Evolutionary conservation across 192 early-diverging fungal species (phyloP).

Genomic region (Martensiomyces pterosporus): DNA sequence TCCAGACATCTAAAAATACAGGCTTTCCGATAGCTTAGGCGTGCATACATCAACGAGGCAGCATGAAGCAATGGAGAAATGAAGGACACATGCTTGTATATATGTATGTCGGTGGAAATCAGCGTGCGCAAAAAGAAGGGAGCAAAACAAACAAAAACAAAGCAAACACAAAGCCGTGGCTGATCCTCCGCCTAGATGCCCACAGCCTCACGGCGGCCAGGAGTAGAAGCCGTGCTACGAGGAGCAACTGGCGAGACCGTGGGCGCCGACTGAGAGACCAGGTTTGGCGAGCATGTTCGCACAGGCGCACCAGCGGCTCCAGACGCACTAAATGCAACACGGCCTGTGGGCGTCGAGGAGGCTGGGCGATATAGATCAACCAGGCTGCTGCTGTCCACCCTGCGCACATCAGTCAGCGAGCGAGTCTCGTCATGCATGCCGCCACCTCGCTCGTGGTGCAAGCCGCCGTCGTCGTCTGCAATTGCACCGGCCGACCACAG

Average conservation of each 20-base stretch:
- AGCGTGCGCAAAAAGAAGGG: neutral
- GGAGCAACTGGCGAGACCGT: conserved; percentile 35
- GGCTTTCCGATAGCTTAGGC: too few species aligned
- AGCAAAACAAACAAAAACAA: neutral
- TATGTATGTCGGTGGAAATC: too few species aligned
- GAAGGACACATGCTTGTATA: too few species aligned
- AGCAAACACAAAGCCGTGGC: neutral
- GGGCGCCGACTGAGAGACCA: conserved; percentile 5
- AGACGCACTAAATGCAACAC: neutral
- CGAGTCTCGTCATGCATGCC: conserved; percentile 28
- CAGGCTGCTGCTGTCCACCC: conserved; percentile 4
- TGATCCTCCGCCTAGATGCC: conserved; percentile 10
- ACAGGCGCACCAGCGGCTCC: neutral
- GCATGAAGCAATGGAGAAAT: too few species aligned
- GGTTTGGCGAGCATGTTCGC: conserved; percentile 24
- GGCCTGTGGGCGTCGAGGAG: conserved; percentile 37
- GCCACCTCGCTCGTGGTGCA: too few species aligned
- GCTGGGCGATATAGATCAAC: conserved; percentile 35
- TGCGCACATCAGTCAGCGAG: conserved; percentile 32
- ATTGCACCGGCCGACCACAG: conserved; percentile 20
- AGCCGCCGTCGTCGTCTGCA: conserved; percentile 11
- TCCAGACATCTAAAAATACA: too few species aligned
- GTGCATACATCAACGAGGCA: too few species aligned
- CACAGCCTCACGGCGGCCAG: conserved; percentile 35
- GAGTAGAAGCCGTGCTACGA: conserved; percentile 46